Conservation (phyloP, 495 filamentous ascomycete genomes). For the Lasiosphaeria ovina region DNA sequence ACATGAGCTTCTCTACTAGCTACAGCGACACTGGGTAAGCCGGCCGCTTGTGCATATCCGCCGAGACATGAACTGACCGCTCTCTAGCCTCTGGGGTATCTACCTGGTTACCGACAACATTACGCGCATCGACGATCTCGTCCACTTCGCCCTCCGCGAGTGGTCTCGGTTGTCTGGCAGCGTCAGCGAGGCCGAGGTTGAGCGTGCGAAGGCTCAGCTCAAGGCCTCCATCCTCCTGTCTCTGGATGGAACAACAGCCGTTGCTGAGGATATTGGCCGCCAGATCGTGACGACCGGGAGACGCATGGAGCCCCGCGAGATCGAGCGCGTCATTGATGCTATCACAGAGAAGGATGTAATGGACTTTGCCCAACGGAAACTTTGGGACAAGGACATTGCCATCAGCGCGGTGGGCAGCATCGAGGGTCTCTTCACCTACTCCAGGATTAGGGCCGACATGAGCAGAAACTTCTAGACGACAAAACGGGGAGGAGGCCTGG, state of each 20-base stretch:
- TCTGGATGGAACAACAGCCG: slow-evolving; percentile 94
- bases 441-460: slow-evolving; percentile 85
- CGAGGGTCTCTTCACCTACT: slow-evolving; percentile 88
- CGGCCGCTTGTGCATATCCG: background rate
- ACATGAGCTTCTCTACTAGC: slow-evolving; percentile 99
- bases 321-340: slow-evolving; percentile 80
- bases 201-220: slow-evolving; percentile 98
- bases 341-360: slow-evolving; percentile 97
- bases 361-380: slow-evolving; percentile 81
- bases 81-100: slow-evolving; percentile 91
- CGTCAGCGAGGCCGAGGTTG: slow-evolving; percentile 86
- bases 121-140: slow-evolving; percentile 83
- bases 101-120: slow-evolving; percentile 93
- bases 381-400: slow-evolving; percentile 97
- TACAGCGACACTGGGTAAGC: slow-evolving; percentile 97
- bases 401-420: slow-evolving; percentile 88
- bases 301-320: slow-evolving; percentile 85
- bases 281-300: slow-evolving; percentile 97
- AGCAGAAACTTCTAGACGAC: slow-evolving; percentile 63
- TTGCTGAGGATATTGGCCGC: slow-evolving; percentile 96
- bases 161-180: slow-evolving; percentile 88
- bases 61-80: slow-evolving; percentile 17
- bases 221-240: slow-evolving; percentile 97
- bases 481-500: slow-evolving; percentile 14
- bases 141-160: slow-evolving; percentile 97